phyloP scores from a whole-genome alignment of 2,329 filamentous ascomycete species.

The Hymenoscyphus occultus region DNA sequence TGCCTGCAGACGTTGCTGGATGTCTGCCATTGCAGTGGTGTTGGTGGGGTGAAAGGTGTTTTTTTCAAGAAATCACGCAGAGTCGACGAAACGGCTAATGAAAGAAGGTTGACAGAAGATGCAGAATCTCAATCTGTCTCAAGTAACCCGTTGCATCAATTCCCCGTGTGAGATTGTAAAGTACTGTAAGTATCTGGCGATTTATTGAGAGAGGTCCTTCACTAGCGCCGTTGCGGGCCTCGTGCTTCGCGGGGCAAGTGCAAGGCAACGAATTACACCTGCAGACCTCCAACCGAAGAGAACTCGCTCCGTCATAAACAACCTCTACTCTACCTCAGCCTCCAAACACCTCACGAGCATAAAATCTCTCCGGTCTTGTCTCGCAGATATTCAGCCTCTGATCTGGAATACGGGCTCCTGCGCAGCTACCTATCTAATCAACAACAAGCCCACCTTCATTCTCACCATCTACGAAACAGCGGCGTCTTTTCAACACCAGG shows the following conservation, averaged over 20 bases:
- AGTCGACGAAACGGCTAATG: not conserved
- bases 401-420: not conserved
- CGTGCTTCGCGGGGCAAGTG: constrained; percentile 9
- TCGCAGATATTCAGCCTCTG: not conserved
- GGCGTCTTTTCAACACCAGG: not conserved
- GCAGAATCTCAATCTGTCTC: too few species aligned
- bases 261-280: not conserved
- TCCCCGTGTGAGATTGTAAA: not conserved
- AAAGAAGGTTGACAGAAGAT: too few species aligned
- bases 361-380: not conserved
- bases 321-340: not conserved
- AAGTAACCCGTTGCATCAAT: not conserved
- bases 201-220: not conserved
- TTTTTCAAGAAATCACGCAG: not conserved
- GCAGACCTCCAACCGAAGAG: not conserved
- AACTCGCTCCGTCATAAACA: not conserved
- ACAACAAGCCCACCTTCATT: constrained; percentile 1
- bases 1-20: constrained; percentile 74
- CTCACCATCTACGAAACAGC: not conserved
- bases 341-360: not conserved
- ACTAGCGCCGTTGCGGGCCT: constrained; percentile 10
- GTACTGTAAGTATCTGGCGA: not conserved
- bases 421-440: not conserved
- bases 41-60: constrained; percentile 3
- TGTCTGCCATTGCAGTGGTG: constrained; percentile 57